Percentiles rank a stretch among this genome's conserved stretches.
phyloP scores from a whole-genome alignment of 2,329 filamentous ascomycete species.

The Phoma sp. region DNA sequence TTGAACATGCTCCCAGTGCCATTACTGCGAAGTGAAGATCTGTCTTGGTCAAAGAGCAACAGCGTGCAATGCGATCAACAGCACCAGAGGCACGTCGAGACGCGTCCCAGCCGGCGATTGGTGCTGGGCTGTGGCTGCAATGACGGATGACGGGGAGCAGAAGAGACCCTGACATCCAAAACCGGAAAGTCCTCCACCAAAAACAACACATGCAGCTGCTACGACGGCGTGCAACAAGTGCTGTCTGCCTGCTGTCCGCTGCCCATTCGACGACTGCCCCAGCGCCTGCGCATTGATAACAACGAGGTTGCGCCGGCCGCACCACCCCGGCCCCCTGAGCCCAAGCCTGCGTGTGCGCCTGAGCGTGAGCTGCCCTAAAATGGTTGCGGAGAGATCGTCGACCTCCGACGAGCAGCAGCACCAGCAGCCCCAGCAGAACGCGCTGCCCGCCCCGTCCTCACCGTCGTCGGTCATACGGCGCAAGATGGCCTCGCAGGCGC shows the following conservation, averaged over 20 bases:
- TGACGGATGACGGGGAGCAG: neutral
- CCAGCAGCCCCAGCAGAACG: slow-evolving; percentile 2
- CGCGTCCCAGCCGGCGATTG: neutral
- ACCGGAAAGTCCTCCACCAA: neutral
- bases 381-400: slow-evolving; percentile 7
- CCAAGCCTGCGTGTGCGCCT: neutral
- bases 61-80: neutral
- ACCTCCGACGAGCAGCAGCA: neutral
- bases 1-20: no score
- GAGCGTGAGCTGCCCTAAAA: slow-evolving; percentile 7
- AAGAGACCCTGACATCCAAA: slow-evolving; percentile 9
- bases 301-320: slow-evolving; percentile 5
- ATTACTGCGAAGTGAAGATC: no score
- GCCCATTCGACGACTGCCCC: neutral
- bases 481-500: slow-evolving; percentile 43
- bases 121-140: neutral
- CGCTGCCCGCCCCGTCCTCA: slow-evolving; percentile 31
- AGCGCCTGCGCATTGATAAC: neutral
- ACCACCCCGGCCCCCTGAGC: neutral
- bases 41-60: no score
- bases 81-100: neutral
- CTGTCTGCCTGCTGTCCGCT: slow-evolving; percentile 5
- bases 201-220: neutral
- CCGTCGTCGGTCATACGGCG: slow-evolving; percentile 38
- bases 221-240: slow-evolving; percentile 1